Evolutionary conservation across 495 filamentous ascomycete genomes (phyloP).

Genomic region (Mycothermus thermophilus): DNA sequence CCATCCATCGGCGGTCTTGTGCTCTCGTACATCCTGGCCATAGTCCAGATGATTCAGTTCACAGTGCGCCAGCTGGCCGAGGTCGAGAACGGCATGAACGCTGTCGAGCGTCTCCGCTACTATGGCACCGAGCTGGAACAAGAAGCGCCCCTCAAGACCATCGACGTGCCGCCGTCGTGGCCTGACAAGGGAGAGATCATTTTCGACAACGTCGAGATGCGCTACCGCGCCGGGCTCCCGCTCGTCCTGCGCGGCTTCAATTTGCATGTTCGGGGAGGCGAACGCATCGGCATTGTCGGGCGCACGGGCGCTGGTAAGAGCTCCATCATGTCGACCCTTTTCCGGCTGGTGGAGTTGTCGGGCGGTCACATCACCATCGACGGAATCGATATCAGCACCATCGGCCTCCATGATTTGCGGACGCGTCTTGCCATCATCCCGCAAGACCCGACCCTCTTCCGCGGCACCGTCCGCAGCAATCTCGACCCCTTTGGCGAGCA

Average conservation of each 20-base stretch:
- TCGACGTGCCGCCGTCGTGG: constrained; percentile 57
- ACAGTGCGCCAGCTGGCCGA: constrained; percentile 89
- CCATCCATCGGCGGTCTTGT: constrained; percentile 81
- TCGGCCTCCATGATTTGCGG: constrained; percentile 77
- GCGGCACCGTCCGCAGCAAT: constrained; percentile 78
- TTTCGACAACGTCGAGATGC: constrained; percentile 80
- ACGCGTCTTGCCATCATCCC: constrained; percentile 89
- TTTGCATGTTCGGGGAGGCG: constrained; percentile 69
- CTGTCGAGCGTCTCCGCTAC: constrained; percentile 84
- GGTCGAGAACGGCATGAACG: constrained; percentile 95
- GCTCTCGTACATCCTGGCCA: constrained; percentile 79
- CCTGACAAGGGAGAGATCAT: constrained; percentile 73
- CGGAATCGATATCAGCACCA: constrained; percentile 69
- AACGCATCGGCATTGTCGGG: constrained; percentile 86
- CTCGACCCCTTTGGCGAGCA: constrained; percentile 87
- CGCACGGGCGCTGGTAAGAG: constrained; percentile 92
- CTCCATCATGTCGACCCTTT: constrained; percentile 84
- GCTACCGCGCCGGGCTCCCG: constrained; percentile 70
- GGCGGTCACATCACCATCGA: constrained; percentile 81
- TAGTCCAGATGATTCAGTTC: constrained; percentile 95
- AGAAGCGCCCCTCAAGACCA: constrained; percentile 66
- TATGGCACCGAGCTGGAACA: constrained; percentile 80
- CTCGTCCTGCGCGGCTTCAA: constrained; percentile 67
- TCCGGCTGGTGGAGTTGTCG: constrained; percentile 76
- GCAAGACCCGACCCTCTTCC: constrained; percentile 91